Evolutionary conservation across 2,329 filamentous ascomycete genomes (phyloP).

Genomic region (Aspergillus flavus): DNA sequence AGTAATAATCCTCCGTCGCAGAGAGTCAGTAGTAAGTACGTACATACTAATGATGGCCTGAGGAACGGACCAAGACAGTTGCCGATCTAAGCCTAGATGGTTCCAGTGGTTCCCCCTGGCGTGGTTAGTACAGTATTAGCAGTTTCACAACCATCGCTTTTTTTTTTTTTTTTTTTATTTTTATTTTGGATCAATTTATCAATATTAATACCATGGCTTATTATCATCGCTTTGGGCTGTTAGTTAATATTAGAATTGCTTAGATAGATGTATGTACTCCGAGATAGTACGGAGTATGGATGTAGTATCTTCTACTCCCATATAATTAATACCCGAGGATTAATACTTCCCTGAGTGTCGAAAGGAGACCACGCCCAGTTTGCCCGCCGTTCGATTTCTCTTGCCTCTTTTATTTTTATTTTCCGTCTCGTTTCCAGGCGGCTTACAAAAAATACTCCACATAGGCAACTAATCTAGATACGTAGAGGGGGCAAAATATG

Average conservation of each 20-base stretch:
- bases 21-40: too few relatives aligned
- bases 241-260: background rate
- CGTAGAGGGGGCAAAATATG: background rate
- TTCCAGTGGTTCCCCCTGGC: conserved; percentile 8
- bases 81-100: conserved; percentile 11
- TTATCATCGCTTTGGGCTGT: too few relatives aligned
- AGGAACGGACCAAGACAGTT: conserved; percentile 1
- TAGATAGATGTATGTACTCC: background rate
- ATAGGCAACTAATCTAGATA: background rate
- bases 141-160: background rate
- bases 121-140: conserved; percentile 3
- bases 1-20: background rate
- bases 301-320: background rate
- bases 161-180: background rate
- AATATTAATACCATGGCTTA: too few relatives aligned
- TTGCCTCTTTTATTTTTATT: background rate
- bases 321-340: background rate
- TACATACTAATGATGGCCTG: conserved; percentile 1
- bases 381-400: background rate
- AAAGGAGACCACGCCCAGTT: background rate
- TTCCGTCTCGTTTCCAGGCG: background rate
- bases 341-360: background rate
- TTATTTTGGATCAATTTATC: too few relatives aligned
- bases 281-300: background rate
- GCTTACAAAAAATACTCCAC: background rate